Evolutionary conservation across 495 filamentous ascomycete species (phyloP).

Genomic region (Paragyromitra xinjiangensis): DNA sequence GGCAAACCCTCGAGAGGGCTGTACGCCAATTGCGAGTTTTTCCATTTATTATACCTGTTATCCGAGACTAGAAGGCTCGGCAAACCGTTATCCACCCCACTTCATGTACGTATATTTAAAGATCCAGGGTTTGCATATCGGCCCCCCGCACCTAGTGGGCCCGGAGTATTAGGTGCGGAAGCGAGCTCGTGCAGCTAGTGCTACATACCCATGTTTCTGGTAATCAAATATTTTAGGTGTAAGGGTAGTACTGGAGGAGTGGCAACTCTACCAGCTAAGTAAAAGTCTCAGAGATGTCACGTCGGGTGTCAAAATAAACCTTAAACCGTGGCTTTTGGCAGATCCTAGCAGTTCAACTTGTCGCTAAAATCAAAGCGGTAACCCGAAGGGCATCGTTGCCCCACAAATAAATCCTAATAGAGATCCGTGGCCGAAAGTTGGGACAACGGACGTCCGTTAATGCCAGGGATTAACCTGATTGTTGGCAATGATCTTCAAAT

Average conservation of each 20-base stretch:
- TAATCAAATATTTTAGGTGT: background rate
- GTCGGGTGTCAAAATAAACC: background rate
- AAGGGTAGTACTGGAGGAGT: background rate
- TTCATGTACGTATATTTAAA: background rate
- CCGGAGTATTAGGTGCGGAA: background rate
- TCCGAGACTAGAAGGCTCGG: background rate
- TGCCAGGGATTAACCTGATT: background rate
- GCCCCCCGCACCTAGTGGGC: background rate
- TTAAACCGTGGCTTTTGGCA: background rate
- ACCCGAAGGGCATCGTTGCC: background rate
- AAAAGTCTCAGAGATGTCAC: background rate
- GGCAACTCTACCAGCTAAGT: background rate
- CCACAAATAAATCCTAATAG: conserved; percentile 6
- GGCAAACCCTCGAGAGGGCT: no score
- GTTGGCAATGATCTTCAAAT: background rate
- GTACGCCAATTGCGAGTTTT: no score
- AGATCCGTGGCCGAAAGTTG: conserved; percentile 2
- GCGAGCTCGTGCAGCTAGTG: background rate
- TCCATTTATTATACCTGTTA: background rate
- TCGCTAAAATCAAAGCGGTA: background rate
- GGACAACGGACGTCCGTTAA: background rate
- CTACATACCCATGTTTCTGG: background rate
- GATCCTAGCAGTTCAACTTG: no score
- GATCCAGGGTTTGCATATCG: background rate
- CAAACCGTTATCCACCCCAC: background rate